These are phyloP conservation scores for Penicillium alfredii DNA, from an alignment of 495 filamentous ascomycete genomes.

Conservation along the genomic window DNA sequence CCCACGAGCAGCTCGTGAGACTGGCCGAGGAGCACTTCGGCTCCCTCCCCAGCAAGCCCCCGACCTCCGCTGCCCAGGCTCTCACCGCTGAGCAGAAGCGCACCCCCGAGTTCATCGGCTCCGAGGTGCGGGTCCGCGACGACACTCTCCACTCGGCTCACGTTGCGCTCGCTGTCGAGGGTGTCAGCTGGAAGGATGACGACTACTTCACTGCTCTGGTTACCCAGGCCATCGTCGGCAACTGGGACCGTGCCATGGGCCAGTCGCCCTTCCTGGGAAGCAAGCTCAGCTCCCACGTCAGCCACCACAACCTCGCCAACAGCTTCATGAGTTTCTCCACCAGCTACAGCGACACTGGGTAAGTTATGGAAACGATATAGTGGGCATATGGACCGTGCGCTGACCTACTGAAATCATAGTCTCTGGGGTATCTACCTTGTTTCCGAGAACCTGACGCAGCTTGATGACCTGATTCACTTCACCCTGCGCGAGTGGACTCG, in stretches of 20 bases:
- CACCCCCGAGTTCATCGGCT: slow-evolving; percentile 91
- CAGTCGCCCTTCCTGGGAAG: slow-evolving; percentile 92
- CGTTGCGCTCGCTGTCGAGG: slow-evolving; percentile 98
- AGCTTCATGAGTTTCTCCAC: slow-evolving; percentile 99
- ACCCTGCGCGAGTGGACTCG: slow-evolving; percentile 97
- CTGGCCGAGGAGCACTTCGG: slow-evolving; percentile 97
- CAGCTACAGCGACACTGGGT: slow-evolving; percentile 99
- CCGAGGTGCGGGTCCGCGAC: slow-evolving; percentile 89
- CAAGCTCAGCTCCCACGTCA: slow-evolving; percentile 91
- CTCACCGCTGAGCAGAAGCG: slow-evolving; percentile 66
- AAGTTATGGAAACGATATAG: slow-evolving; percentile 31
- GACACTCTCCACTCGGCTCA: slow-evolving; percentile 94
- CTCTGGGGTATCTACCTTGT: slow-evolving; percentile 99
- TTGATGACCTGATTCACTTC: slow-evolving; percentile 97
- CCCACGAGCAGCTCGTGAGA: slow-evolving; percentile 87
- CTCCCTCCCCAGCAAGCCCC: slow-evolving; percentile 61
- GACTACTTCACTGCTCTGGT: slow-evolving; percentile 98
- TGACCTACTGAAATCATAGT: slow-evolving; percentile 44
- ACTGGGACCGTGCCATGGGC: slow-evolving; percentile 99
- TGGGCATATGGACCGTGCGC: too few species aligned
- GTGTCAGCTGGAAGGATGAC: slow-evolving; percentile 98
- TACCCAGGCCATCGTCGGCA: slow-evolving; percentile 96
- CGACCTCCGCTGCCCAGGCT: slow-evolving; percentile 60
- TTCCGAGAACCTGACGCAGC: slow-evolving; percentile 73
- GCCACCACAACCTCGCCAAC: slow-evolving; percentile 91